Evolutionary conservation across 352 stramenopile genomes (phyloP), one percentile per base, ranked within the genome.

Genomic region (Phytopythium vexans): DNA sequence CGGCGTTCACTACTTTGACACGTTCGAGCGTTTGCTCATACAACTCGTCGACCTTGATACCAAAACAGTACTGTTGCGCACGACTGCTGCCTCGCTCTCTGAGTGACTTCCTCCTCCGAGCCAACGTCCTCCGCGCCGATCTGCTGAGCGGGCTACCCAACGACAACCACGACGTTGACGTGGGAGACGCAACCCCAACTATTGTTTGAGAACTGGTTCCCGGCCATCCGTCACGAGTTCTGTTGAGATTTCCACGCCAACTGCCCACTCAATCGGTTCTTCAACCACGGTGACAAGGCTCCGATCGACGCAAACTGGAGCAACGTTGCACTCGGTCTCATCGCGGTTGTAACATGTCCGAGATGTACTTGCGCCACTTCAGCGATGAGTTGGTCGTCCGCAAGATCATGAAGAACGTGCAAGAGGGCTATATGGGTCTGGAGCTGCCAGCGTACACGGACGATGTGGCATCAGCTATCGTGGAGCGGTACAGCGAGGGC

Each of bases 121-220:
- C 49, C n/a, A 66, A 58, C 14, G 27, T 67, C 8, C 49, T 49
- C 15, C 60, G 60, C 11, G 40, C 35, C 6, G 49, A 60, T 12
- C 55, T 64, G 1, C 41, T 64, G 2, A 6, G 16, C 8, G 34
- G 10, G 15, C 41, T 67, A 14, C 44, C 60, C 8, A 27, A 21
- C 15, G 33, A 33, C 48, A 39, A 38, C 49, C 15, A 41, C 33
- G 6, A 36, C 54, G 1, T 37, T 8, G 12, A n/a, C 44, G 1
- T 66, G 58, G 44, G 60, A 67, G 15, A 58, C 60, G 6, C 8
- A 41, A 33, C 54, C 60, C 1, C 60, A 68, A 33, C 41, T 57
- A 27, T 40, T 68, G 0, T 68, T 68, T 35, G 55, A 56, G 14
- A 60, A 68, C 27, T 68, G 47, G 43, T 68, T 68, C 38, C 60